Evolutionary conservation across 2,329 filamentous ascomycete species (phyloP), one percentile per base, ranked within the genome.

Genomic region (Kalmusia sp.): DNA sequence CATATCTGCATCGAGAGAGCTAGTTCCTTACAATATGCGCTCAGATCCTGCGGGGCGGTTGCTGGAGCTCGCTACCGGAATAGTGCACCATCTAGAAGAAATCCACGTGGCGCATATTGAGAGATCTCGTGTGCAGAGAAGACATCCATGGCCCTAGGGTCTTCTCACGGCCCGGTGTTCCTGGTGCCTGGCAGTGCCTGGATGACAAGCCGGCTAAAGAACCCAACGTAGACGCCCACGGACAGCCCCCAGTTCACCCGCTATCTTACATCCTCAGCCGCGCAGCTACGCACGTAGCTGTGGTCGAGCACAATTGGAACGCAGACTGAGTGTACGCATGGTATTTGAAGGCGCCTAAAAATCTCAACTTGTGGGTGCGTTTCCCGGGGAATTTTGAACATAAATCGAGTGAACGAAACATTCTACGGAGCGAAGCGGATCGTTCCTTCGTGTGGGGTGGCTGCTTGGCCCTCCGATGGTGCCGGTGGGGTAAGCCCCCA

Each of bases 161-260:
- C 11, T 34, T 24, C 37, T 17, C 17, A 21, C 47, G 47, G 47
- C 37, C 47, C 47, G 47, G 14, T 41, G 21, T 41, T 49, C 47
- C 47, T 43, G 38, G 47, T 49, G 27, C 37, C 35, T 49, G 47
- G 47, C 35, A 30, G 47, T 49, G 27, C 37, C 35, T 49, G 47
- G 47, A 40, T 49, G 37, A 41, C 37, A 49, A 49, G 47, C 47
- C 38, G 37, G 47, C 35, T 41, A 49, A 49, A 41, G 7, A 14
- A 9, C 31, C 14, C 6, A 25, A 19, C 41, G 30, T 24, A 9
- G 46, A 31, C 34, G 34, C 46, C n/a, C 34, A 31, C 34, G 21
- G 17, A 22, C 11, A 40, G 33, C 31, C 46, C 27, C 27, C 11
- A 28, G 27, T 21, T n/a, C 30, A 4, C 14, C 19, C 5, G 28